A percentile compares a stretch with the other conserved stretches of the same genome.
These are phyloP conservation scores for Paragyromitra xinjiangensis DNA, from an alignment of 495 filamentous ascomycete species.

Conservation along the genomic window DNA sequence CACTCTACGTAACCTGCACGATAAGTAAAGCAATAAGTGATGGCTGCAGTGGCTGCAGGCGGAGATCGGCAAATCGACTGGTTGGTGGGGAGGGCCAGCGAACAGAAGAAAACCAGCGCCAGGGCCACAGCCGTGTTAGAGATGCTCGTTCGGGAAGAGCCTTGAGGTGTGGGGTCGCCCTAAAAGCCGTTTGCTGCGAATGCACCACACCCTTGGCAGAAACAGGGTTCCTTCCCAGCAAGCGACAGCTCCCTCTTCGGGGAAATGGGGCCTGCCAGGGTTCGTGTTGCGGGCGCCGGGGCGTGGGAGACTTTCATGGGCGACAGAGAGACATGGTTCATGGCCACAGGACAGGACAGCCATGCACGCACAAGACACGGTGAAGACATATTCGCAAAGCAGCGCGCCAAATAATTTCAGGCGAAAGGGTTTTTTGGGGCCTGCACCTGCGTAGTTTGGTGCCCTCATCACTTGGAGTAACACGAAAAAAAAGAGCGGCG, in stretches of 20 bases:
- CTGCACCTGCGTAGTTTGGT: conserved; percentile 43
- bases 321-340: conserved; percentile 35
- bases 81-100: conserved; percentile 35
- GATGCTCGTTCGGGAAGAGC: conserved; percentile 55
- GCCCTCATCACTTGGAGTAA: conserved; percentile 27
- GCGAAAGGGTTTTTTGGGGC: conserved; percentile 30
- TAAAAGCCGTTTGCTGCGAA: conserved; percentile 55
- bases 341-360: neutral
- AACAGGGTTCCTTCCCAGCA: conserved; percentile 51
- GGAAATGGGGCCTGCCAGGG: conserved; percentile 50
- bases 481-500: conserved; percentile 29
- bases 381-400: conserved; percentile 36
- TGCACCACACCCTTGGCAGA: conserved; percentile 46
- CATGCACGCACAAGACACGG: conserved; percentile 49
- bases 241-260: conserved; percentile 54
- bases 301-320: conserved; percentile 35
- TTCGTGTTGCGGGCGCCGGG: conserved; percentile 43
- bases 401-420: conserved; percentile 28
- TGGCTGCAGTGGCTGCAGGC: conserved; percentile 45
- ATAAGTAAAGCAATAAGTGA: conserved; percentile 54
- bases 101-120: conserved; percentile 44
- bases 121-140: conserved; percentile 53
- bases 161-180: conserved; percentile 52
- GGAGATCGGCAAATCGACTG: conserved; percentile 53
- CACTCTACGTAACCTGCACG: conserved; percentile 44